Evolutionary conservation across 176 grass and related monocot genomes (phyloP), one percentile per base, ranked within the genome.

Genomic region (Zea luxurians): DNA sequence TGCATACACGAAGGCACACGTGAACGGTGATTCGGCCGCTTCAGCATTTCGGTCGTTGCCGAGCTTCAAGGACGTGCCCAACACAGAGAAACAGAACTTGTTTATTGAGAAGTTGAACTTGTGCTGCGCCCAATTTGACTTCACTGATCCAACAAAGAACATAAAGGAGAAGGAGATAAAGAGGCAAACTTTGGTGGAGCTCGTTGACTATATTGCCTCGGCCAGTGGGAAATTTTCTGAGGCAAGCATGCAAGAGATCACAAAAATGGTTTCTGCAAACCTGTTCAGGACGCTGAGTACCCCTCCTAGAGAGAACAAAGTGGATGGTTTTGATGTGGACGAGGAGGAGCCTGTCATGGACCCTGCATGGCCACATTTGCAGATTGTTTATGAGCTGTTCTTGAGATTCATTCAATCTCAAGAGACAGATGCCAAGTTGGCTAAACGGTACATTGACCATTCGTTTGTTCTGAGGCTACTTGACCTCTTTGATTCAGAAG

Each of bases 281-380:
- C 72, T 96, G 13, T 96, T 96, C 79, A 86, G 87, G 62, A 85
- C 87, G 7, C 70, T 86, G 42, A 77, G 85, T 61, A 83, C 82
- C 10, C 64, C 87, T 40, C 66, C 81, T 21, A 86, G 85, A 81
- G 89, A 89, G 42, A 89, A 87, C 83, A 91, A 85, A 52, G 78
- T 96, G 12, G 83, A 83, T 21, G 93, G 66, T 17, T 88, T 90
- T 45, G 93, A 96, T 83, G 4, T 88, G 61, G 93, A 92, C 45
- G 93, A 96, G 55, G 93, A 96, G 37, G 93, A 96, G 61, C 93
- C 90, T 37, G 79, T 92, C 10, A 92, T 96, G 89, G 93, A 96
- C 37, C 93, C 93, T 44, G 79, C 93, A 1, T 96, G 93, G 93
- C 52, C 79, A 10, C 93, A 96, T 64, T 65, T 96, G 37, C 93